Evolutionary conservation across 1,284 basidiomycete genomes (phyloP), one percentile per base, ranked within the genome.

Genomic region (Puccinia polysora): DNA sequence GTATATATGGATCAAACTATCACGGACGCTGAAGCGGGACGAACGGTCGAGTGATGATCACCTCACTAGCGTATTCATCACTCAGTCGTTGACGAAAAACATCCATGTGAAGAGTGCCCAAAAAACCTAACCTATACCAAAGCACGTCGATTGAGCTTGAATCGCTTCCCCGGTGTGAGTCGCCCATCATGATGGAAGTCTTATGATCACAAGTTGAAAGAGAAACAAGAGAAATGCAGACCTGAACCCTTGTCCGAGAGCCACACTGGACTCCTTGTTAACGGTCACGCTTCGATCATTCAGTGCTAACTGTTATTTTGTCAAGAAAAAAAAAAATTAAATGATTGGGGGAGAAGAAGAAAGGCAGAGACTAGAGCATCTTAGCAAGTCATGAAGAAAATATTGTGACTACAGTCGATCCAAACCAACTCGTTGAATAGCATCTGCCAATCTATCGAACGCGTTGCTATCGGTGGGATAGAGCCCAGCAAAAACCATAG

Each of bases 401-500:
- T n/a, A n/a, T n/a, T n/a, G n/a, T n/a, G n/a, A n/a, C n/a, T n/a
- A n/a, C n/a, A n/a, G n/a, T n/a, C n/a, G n/a, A n/a, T n/a, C n/a
- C n/a, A n/a, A n/a, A n/a, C 77, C n/a, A n/a, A 94, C 92, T 76
- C 92, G 82, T 77, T 89, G 89, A 74, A 98, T 91, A 0, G 94
- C 94, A 80, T 98, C 96, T 80, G 98, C 95, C 1, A 98, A 84
- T 81, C 95, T 93, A 12, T 86, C 83, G 77, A 97, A 98, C 77
- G 97, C 93, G 65, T 84, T 88, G 64, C 86, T 89, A 75, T 98
- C 92, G 52, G 96, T 84, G 0, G 96, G 96, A 79, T 93, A 99
- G 59, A 97, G 85, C 40, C 96, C 95, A 1, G 96, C 94, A 78
- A 89, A 99, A 18, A 97, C 93, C 93, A 97, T 98, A 0, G 94